Percentiles rank a stretch among this genome's conserved stretches.
These are phyloP conservation scores for Dichotomopilus funicola DNA, from an alignment of 2,329 filamentous ascomycete species.

Conservation along the genomic window DNA sequence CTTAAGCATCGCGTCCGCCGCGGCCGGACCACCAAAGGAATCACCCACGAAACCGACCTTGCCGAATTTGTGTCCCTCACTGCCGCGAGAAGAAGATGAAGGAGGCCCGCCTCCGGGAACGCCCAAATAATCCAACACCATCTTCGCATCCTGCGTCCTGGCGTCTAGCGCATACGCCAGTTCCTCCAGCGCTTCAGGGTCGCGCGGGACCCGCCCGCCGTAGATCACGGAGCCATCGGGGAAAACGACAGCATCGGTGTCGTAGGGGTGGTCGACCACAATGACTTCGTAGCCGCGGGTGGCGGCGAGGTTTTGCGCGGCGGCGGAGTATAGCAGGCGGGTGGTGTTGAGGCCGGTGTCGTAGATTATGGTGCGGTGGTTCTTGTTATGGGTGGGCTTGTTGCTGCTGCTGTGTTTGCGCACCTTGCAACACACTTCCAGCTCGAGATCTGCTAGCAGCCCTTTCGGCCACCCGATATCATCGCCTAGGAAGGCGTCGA, in stretches of 20 bases:
- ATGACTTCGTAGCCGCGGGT: slow-evolving; percentile 37
- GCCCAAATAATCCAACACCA: slow-evolving; percentile 27
- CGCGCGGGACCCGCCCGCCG: slow-evolving; percentile 19
- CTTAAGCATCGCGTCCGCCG: slow-evolving; percentile 27
- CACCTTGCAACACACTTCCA: slow-evolving; percentile 22
- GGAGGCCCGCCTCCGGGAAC: neutral
- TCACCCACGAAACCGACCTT: slow-evolving; percentile 30
- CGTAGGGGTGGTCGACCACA: slow-evolving; percentile 39
- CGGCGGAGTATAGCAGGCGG: slow-evolving; percentile 34
- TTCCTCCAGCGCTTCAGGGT: slow-evolving; percentile 8
- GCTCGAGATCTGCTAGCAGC: slow-evolving; percentile 17
- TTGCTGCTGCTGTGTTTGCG: neutral
- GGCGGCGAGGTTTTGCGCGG: slow-evolving; percentile 33
- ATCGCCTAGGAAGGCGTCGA: slow-evolving; percentile 12
- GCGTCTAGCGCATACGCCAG: slow-evolving; percentile 20
- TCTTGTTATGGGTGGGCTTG: neutral
- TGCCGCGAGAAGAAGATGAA: no score
- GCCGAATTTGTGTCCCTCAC: neutral
- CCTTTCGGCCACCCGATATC: slow-evolving; percentile 17
- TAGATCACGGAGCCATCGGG: slow-evolving; percentile 30
- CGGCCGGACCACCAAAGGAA: slow-evolving; percentile 30
- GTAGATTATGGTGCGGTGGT: slow-evolving; percentile 17
- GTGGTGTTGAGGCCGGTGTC: slow-evolving; percentile 19
- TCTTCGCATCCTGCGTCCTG: slow-evolving; percentile 25
- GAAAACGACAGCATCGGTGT: slow-evolving; percentile 36